Base-by-base conservation (phyloP, 169 alveolate genomes). In the Plasmodium gonderi region DNA sequence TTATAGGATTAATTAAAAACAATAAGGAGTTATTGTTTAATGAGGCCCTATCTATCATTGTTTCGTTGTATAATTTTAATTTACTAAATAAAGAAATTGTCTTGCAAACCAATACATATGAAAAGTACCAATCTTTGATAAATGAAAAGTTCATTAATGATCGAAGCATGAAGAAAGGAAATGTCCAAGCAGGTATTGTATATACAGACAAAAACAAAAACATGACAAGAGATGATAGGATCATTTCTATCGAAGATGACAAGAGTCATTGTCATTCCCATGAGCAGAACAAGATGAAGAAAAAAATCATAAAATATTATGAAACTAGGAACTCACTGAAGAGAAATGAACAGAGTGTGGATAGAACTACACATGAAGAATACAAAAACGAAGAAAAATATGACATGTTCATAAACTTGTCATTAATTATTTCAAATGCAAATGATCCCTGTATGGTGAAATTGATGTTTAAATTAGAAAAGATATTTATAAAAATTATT, bases 401-500 rank as follows among this genome's bases (percentile, higher is more conserved):
- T 17, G 78, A 90, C 38, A 78, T 78, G 68, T 90, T 90, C 54
- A 78, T 90, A 14, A 90, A 42, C 42, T 51, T 90, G 14, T 90
- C 94, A 11, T 17, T 90, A 11, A 78, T 76, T 6, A 90, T 90
- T 14, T 78, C 94, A 1, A 90, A 90, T 36, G 45, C 94, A 9
- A 90, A 64, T 36, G 74, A 90, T 42, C 94, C 90, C 0, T 90
- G 82, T 79, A 90, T 90, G 94, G 80, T 79, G 36, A 90, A 90
- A 72, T 69, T 90, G 40, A 90, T 90, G 94, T 79, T 90, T 26
- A 90, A 60, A 51, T 45, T 90, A 26, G 94, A 90, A 38, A 90
- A 90, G 38, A 77, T 90, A 42, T 77, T 76, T 20, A 65, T 90
- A 12, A 29, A 90, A 90, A 67, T 90, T 45, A 90, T 90, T 20